Evolutionary conservation across 2,329 filamentous ascomycete genomes (phyloP), one percentile per base, ranked within the genome.

Genomic region (Ceratocystis variospora): DNA sequence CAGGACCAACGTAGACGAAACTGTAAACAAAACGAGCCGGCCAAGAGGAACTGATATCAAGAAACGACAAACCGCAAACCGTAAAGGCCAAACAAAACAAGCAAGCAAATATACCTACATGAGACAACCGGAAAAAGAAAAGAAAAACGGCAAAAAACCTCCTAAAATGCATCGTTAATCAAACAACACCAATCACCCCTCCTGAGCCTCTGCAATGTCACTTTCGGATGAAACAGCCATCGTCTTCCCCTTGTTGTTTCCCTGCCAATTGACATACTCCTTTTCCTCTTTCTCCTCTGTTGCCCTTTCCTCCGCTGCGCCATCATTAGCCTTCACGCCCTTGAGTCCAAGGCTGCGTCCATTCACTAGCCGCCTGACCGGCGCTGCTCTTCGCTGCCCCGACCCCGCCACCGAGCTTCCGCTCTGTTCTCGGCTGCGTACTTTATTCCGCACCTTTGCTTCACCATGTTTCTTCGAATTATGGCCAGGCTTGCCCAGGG

Each of bases 41-140:
- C 44, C 41, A 50, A 62, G 57, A 63, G 61, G 46, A 31, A 45
- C 61, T 66, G 65, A 66, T 66, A 66, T 66, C 65, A 66, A 50
- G 22, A 48, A 59, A 59, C 55, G 5, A n/a, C 6, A 19, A n/a
- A 50, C 68, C 7, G 41, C 15, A 63, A 50, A 59, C 31, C 53
- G 53, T 28, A 66, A 44, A 25, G 44, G 41, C n/a, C 50, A 67
- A 37, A 25, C 17, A 57, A 31, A 63, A 22, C 22, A 22, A 22
- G 28, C 5, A 63, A 22, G 28, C 44, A 53, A 57, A 15, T 50
- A 28, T 50, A 41, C 15, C 59, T 48, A 22, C 31, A 17, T 19
- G 10, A 28, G 45, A 61, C 33, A 59, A 33, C 31, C 15, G 48
- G 31, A 67, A 17, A 41, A 33, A 50, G 19, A 53, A 25, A 61